Percentiles rank a stretch among this genome's conserved stretches.
These are phyloP conservation scores for Fusarium odoratissimum DNA, from an alignment of 2,329 filamentous ascomycete species.

Conservation along the genomic window DNA sequence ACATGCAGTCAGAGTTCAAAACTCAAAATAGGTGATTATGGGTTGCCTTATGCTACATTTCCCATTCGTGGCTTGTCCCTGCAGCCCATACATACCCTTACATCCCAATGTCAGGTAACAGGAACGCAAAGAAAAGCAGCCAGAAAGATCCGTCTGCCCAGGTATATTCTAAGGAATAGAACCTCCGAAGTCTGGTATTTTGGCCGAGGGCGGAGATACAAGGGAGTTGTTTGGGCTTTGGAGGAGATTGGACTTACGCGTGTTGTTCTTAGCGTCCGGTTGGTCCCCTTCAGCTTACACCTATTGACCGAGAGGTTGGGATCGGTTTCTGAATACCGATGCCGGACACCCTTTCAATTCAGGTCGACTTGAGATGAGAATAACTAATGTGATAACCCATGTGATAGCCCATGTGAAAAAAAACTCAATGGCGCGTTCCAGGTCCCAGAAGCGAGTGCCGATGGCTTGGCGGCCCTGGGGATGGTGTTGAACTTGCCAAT, in stretches of 20 bases:
- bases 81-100: conserved; percentile 10
- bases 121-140: not conserved
- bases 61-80: conserved; percentile 28
- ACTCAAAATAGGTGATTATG: conserved; percentile 2
- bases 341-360: conserved; percentile 13
- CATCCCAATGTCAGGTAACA: conserved; percentile 7
- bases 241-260: conserved; percentile 17
- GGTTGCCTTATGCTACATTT: not conserved
- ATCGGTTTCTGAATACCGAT: conserved; percentile 5
- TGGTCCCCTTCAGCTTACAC: not conserved
- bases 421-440: conserved; percentile 13
- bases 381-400: not conserved
- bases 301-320: not conserved
- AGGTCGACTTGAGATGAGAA: not conserved
- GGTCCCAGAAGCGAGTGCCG: not conserved
- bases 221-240: not conserved
- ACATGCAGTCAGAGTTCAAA: conserved; percentile 10
- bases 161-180: conserved; percentile 22
- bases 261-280: conserved; percentile 1
- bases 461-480: not conserved
- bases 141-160: not conserved
- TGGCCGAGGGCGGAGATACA: conserved; percentile 8
- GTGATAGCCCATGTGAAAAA: not conserved
- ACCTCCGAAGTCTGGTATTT: not conserved
- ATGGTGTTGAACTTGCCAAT: not conserved